phyloP scores from a whole-genome alignment of 2,329 filamentous ascomycete species.

The Fusarium dlaminii region DNA sequence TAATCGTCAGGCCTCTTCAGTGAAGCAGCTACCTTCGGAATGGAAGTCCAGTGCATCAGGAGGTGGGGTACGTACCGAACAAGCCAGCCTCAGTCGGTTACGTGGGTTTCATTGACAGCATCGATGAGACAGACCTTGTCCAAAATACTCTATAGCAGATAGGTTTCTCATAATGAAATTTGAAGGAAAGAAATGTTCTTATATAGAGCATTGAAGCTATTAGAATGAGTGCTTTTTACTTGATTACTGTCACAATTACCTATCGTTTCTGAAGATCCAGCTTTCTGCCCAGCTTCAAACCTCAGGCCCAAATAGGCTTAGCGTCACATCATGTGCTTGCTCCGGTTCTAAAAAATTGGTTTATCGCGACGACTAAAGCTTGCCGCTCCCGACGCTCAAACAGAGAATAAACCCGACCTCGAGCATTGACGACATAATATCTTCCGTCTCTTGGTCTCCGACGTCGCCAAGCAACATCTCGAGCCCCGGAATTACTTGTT shows the following conservation, averaged over 20 bases:
- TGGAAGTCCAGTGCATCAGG: constrained; percentile 22
- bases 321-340: constrained; percentile 40
- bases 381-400: constrained; percentile 33
- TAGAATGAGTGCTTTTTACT: background rate
- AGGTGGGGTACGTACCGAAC: constrained; percentile 38
- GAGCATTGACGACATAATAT: constrained; percentile 39
- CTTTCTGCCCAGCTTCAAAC: constrained; percentile 18
- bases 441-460: constrained; percentile 13
- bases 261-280: background rate
- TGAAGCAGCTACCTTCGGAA: constrained; percentile 12
- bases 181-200: background rate
- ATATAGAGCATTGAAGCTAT: background rate
- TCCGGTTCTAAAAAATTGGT: constrained; percentile 43
- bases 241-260: background rate
- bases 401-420: constrained; percentile 22
- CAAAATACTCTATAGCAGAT: background rate
- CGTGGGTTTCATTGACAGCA: background rate
- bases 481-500: constrained; percentile 11
- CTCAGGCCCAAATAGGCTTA: constrained; percentile 27
- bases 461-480: constrained; percentile 4
- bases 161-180: background rate
- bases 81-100: constrained; percentile 16
- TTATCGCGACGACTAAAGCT: constrained; percentile 42
- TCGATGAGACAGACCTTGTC: background rate
- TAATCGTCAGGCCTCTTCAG: constrained; percentile 20